These are phyloP conservation scores for Musa beccarii DNA, from an alignment of 176 grass and related monocot genomes.

Conservation along the genomic window DNA sequence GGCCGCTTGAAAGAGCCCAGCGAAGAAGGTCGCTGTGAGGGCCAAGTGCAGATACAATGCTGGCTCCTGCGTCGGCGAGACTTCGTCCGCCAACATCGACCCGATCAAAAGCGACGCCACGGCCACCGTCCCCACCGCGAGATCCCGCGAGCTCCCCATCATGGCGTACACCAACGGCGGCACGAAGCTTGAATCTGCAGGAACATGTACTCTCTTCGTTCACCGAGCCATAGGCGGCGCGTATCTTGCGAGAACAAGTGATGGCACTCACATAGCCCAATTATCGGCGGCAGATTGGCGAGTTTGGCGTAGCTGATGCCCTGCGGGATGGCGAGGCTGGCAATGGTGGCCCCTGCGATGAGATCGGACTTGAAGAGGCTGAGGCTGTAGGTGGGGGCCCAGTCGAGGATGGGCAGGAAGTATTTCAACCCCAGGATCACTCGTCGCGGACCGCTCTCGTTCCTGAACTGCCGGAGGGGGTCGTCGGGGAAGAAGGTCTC, in stretches of 20 bases:
- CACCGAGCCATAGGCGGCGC: no score
- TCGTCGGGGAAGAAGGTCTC: constrained; percentile 12
- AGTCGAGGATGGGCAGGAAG: constrained; percentile 11
- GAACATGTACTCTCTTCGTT: no score
- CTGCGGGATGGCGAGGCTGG: not conserved
- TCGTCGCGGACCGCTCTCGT: not conserved
- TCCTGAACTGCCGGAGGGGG: constrained; percentile 2
- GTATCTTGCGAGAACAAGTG: not conserved
- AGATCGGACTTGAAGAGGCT: constrained; percentile 5
- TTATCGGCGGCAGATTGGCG: not conserved
- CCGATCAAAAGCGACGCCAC: constrained; percentile 70
- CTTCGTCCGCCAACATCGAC: constrained; percentile 55
- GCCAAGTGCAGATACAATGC: constrained; percentile 58
- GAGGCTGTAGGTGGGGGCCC: not conserved
- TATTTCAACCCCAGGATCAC: not conserved
- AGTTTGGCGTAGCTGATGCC: constrained; percentile 9
- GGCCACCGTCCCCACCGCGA: constrained; percentile 75
- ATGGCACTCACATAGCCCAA: not conserved
- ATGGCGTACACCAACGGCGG: constrained; percentile 92
- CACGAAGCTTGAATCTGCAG: constrained; percentile 85
- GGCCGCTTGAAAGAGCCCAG: constrained; percentile 63
- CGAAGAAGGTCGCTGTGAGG: constrained; percentile 85
- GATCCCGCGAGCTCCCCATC: constrained; percentile 87
- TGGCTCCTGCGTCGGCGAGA: constrained; percentile 39
- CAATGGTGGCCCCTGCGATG: not conserved